These are phyloP conservation scores for Moringa oleifera DNA, from an alignment of 345 rosid species.

Conservation along the genomic window DNA sequence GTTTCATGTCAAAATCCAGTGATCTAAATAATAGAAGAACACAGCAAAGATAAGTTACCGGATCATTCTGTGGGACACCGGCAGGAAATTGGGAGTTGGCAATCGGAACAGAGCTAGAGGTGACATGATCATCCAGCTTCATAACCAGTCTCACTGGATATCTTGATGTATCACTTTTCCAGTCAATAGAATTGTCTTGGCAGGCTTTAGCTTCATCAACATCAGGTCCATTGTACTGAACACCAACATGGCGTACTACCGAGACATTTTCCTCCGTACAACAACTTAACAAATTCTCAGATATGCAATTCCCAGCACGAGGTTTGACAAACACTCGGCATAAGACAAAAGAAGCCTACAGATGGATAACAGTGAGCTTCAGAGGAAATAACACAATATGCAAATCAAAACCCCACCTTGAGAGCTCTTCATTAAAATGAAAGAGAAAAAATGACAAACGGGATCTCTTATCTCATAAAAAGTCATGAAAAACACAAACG, in stretches of 20 bases:
- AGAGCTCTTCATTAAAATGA: neutral
- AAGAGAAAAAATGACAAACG: neutral
- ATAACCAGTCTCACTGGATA: constrained; percentile 9
- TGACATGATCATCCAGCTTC: constrained; percentile 15
- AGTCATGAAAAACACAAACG: neutral
- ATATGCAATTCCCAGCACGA: constrained; percentile 23
- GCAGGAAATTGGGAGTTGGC: constrained; percentile 20
- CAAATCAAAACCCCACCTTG: neutral
- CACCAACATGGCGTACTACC: constrained; percentile 29
- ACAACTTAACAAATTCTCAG: constrained; percentile 30
- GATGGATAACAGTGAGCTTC: neutral
- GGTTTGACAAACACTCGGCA: constrained; percentile 45
- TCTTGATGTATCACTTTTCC: constrained; percentile 12
- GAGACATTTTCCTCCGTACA: constrained; percentile 38
- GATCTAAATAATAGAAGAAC: neutral
- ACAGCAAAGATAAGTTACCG: constrained; percentile 19
- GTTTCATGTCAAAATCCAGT: no score
- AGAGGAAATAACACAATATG: neutral
- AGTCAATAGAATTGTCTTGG: constrained; percentile 4
- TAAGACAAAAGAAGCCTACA: constrained; percentile 47
- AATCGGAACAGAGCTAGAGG: constrained; percentile 14
- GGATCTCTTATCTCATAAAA: neutral
- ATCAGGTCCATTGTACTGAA: constrained; percentile 34
- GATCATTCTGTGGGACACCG: constrained; percentile 16
- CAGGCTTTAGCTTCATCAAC: constrained; percentile 15